A percentile compares a stretch with the other conserved stretches of the same genome.
phyloP scores from a whole-genome alignment of 371 early-diverging fungal genomes.

The Apophysomyces ossiformis region DNA sequence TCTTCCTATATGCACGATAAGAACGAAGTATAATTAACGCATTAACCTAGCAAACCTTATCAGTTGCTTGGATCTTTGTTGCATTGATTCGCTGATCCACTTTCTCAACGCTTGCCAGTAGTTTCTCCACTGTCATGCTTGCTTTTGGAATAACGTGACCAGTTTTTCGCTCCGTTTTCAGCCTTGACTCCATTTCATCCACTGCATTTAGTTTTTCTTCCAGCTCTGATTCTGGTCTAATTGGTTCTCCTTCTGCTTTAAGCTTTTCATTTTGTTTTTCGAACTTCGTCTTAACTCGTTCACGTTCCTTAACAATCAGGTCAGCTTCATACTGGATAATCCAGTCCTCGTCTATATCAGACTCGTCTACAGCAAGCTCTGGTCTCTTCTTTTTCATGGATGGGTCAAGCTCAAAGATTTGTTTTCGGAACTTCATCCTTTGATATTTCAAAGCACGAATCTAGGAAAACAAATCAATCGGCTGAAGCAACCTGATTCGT shows the following conservation, averaged over 20 bases:
- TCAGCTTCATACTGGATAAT: constrained; percentile 63
- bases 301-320: constrained; percentile 64
- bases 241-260: constrained; percentile 60
- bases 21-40: not conserved
- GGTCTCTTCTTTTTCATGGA: constrained; percentile 75
- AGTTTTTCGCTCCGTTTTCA: constrained; percentile 56
- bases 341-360: constrained; percentile 86
- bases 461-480: constrained; percentile 29
- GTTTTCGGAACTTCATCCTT: constrained; percentile 67
- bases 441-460: constrained; percentile 86
- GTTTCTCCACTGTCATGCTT: constrained; percentile 60
- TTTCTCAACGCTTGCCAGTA: constrained; percentile 67
- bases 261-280: constrained; percentile 77
- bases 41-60: constrained; percentile 62
- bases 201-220: constrained; percentile 61
- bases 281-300: constrained; percentile 61
- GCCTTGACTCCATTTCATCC: constrained; percentile 47
- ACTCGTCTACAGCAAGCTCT: constrained; percentile 68
- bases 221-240: constrained; percentile 55
- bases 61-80: constrained; percentile 68
- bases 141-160: constrained; percentile 44
- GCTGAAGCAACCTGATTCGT: not conserved
- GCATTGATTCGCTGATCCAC: constrained; percentile 72
- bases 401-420: constrained; percentile 74
- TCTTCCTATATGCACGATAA: constrained; percentile 70